phyloP scores from a whole-genome alignment of 495 filamentous ascomycete species.

The Melanomma pulvis-pyrius region DNA sequence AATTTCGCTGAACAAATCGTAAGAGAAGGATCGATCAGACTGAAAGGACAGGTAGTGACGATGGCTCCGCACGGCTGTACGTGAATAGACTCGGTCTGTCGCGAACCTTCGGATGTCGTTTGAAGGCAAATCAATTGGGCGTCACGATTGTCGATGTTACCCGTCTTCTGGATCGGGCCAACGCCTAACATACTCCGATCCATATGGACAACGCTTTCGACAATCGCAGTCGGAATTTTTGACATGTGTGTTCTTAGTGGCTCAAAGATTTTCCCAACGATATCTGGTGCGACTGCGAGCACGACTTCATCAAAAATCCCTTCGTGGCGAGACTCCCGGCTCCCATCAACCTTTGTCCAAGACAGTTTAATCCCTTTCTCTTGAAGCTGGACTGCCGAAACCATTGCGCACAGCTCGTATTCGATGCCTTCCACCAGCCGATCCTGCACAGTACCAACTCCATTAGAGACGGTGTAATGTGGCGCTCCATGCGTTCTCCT shows the following conservation, averaged over 20 bases:
- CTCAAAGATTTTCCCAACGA: slow-evolving; percentile 49
- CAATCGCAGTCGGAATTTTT: slow-evolving; percentile 49
- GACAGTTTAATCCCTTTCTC: neutral
- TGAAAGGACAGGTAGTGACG: slow-evolving; percentile 44
- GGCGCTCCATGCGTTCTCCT: slow-evolving; percentile 49
- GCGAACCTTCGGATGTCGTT: slow-evolving; percentile 22
- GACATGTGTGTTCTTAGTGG: slow-evolving; percentile 46
- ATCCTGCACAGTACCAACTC: slow-evolving; percentile 52
- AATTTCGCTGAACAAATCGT: slow-evolving; percentile 40
- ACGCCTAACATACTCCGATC: slow-evolving; percentile 39
- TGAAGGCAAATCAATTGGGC: slow-evolving; percentile 43
- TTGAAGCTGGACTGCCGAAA: slow-evolving; percentile 16
- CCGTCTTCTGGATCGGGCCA: neutral
- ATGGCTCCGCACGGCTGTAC: slow-evolving; percentile 40
- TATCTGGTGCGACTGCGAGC: slow-evolving; percentile 53
- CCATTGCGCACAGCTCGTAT: slow-evolving; percentile 32
- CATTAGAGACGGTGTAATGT: slow-evolving; percentile 54
- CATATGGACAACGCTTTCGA: slow-evolving; percentile 52
- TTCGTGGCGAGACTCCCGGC: slow-evolving; percentile 6
- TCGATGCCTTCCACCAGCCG: slow-evolving; percentile 46
- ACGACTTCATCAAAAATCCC: slow-evolving; percentile 50
- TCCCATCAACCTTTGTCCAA: slow-evolving; percentile 13
- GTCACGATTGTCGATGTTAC: neutral
- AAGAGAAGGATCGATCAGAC: slow-evolving; percentile 26
- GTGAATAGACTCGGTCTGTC: slow-evolving; percentile 42